These are phyloP conservation scores for Dendrobium nobile DNA, from an alignment of 106 monocot genomes.

Conservation along the genomic window DNA sequence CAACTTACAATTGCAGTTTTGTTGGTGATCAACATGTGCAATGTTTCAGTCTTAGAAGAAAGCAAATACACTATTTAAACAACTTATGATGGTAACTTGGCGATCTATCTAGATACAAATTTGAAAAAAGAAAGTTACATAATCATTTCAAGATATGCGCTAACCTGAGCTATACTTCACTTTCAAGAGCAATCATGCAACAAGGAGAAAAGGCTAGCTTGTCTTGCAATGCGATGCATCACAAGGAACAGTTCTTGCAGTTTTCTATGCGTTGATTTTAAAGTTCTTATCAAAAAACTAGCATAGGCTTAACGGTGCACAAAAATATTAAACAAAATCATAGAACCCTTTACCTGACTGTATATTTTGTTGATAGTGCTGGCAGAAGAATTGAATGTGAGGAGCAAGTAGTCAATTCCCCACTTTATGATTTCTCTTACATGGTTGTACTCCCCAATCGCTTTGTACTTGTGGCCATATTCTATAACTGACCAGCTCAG, in stretches of 20 bases:
- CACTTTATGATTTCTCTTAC: slow-evolving; percentile 41
- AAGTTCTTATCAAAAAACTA: background rate
- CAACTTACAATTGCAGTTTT: too few relatives aligned
- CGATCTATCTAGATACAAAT: too few relatives aligned
- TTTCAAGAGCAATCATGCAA: too few relatives aligned
- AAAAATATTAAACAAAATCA: background rate
- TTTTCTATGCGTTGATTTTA: background rate
- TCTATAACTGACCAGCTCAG: slow-evolving; percentile 50
- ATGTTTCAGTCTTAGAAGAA: background rate
- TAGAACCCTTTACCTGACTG: slow-evolving; percentile 13
- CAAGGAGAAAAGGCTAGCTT: background rate
- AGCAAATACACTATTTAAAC: background rate
- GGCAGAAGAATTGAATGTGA: slow-evolving; percentile 47
- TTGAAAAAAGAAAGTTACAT: background rate
- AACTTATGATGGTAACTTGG: background rate
- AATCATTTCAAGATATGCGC: background rate
- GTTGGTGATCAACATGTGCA: too few relatives aligned
- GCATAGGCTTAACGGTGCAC: background rate
- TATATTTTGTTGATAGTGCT: slow-evolving; percentile 26
- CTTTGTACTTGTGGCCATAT: slow-evolving; percentile 39
- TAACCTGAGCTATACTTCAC: background rate
- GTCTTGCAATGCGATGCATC: background rate
- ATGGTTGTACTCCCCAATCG: slow-evolving; percentile 37
- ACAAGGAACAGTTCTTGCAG: background rate
- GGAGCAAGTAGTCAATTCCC: slow-evolving; percentile 43